These are phyloP conservation scores for Geranium incanum DNA, from an alignment of 441 rosid species.

Conservation along the genomic window DNA sequence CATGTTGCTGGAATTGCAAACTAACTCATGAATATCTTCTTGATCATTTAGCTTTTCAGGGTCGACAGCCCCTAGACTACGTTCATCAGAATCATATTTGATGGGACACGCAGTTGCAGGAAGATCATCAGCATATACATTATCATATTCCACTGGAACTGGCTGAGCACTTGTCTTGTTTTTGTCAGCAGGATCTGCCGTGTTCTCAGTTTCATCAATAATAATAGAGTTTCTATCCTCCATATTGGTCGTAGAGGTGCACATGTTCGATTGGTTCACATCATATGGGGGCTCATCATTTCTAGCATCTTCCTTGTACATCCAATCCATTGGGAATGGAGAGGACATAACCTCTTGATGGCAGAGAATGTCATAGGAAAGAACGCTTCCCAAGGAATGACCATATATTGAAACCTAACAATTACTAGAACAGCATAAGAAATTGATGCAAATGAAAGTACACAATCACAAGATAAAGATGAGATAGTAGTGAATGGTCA, in stretches of 20 bases:
- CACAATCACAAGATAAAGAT: conserved; percentile 19
- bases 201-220: conserved; percentile 26
- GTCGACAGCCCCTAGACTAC: conserved; percentile 16
- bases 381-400: conserved; percentile 94
- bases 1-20: conserved; percentile 23
- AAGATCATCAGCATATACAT: conserved; percentile 24
- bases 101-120: conserved; percentile 25
- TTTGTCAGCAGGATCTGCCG: conserved; percentile 25
- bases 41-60: conserved; percentile 26
- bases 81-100: conserved; percentile 23
- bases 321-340: conserved; percentile 74
- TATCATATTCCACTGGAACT: conserved; percentile 23
- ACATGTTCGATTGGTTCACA: conserved; percentile 27
- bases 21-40: conserved; percentile 28
- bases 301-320: conserved; percentile 44
- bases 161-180: conserved; percentile 28
- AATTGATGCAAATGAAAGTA: background rate
- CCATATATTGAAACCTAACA: conserved; percentile 79
- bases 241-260: conserved; percentile 24
- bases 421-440: conserved; percentile 14
- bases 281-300: conserved; percentile 32
- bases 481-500: conserved; percentile 13
- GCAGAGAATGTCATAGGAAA: conserved; percentile 89
- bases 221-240: conserved; percentile 28
- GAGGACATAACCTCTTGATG: conserved; percentile 83